Evolutionary conservation across 257 asterid genomes (phyloP), one percentile per base, ranked within the genome.

Genomic region (Catharanthus roseus): DNA sequence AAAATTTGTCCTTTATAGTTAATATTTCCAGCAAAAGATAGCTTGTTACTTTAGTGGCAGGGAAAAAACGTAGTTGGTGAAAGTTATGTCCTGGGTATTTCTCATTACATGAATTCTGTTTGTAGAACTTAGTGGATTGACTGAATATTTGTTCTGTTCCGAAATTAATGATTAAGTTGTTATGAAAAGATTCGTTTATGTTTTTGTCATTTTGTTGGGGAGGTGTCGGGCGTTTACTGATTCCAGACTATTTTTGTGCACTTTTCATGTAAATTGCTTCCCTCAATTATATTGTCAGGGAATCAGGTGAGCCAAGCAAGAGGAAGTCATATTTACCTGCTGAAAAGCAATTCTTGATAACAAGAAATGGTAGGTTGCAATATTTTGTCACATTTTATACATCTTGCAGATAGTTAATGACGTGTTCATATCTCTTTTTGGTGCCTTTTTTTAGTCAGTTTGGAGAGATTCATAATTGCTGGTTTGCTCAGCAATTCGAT

Each of bases 231-330:
- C n/a, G n/a, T n/a, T 23, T n/a, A 15, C 19, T 34, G 44, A 24
- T 7, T 15, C 16, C 39, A 47, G 0, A 5, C 15, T 49, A 47
- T 13, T 31, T n/a, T 51, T 1, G 19, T 68, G 18, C 3, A 23
- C 44, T 47, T 29, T 44, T 24, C 29, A 23, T 39, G 61, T 63
- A 6, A 41, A 4, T 12, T 45, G 9, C 18, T 49, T 71, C 26
- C 63, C 24, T 19, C 53, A 49, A 45, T 78, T 69, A 38, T 74
- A 33, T 81, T 34, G 69, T 13, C 72, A 95, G 99, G 99, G 99
- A 95, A 81, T 91, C 97, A 0, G 98, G 99, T 31, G 98, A 95
- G 78, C 92, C 97, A 67, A 88, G 87, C 88, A 95, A 91, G 85
- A 85, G 96, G 85, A 95, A 95, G 87, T 84, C 99, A 62, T 95